Base-by-base conservation (phyloP, 495 filamentous ascomycete genomes). In the Penicillium cosmopolitanum region DNA sequence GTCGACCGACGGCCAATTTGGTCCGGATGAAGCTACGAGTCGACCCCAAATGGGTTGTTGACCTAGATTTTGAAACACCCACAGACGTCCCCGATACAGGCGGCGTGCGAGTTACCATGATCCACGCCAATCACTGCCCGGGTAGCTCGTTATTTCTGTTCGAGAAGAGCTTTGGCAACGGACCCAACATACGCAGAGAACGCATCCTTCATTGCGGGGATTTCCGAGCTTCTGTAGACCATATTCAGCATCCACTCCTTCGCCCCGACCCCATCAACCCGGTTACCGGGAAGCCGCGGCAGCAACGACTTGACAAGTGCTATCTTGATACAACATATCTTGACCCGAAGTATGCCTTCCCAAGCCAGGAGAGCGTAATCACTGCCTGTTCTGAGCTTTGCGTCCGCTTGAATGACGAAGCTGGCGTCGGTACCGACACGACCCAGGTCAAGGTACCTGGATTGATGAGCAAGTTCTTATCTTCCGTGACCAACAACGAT, bases 291-390 rank as follows among this genome's bases (percentile, higher is more conserved):
- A 88, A 88, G 70, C 80, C 74, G 2, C 85, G 81, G 36, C 90
- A 93, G 62, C 95, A 98, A 61, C 90, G 86, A 59, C 89, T 99
- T 47, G 96, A 99, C 68, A 83, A 89, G 18, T 97, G 96, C 72
- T 99, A 99, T 67, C 82, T 99, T 12, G 95, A 99, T 67, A 99
- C 95, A 0, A 99, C 95, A 0, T 99, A 99, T 67, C 81, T 99
- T 2, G 95, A 92, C 57, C 95, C 95, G 1, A 93, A 92, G 51
- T 99, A 98, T 74, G 88, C 93, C 0, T 99, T 99, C 66, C 95
- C 96, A 0, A 87, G 82, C 23, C 95, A 99, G 68, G 80, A 88
- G 38, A 85, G 91, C 57, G 95, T 99, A 46, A 89, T 97, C 56
- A 77, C 78, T 48, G 86, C 92, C n/a, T 97, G 93, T 69, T 87